Percentiles rank a stretch among this genome's conserved stretches.
These are phyloP conservation scores for Daedaleopsis sinensis DNA, from an alignment of 768 basidiomycete genomes.

Conservation along the genomic window DNA sequence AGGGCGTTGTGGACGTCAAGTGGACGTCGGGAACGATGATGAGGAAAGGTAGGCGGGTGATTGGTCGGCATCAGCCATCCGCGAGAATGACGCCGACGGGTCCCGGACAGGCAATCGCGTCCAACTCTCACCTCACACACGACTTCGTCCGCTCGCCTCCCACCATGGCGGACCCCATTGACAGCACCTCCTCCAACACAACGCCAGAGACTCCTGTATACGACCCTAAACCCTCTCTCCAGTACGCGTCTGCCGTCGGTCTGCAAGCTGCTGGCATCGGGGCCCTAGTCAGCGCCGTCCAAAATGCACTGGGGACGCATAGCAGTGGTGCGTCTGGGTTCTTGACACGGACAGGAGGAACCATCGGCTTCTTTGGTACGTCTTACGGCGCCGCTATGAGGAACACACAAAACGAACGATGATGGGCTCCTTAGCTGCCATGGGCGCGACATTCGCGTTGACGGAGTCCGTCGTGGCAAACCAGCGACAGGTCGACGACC, in stretches of 20 bases:
- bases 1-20: neutral
- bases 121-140: constrained; percentile 16
- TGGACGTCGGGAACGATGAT: constrained; percentile 1
- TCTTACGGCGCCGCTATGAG: constrained; percentile 11
- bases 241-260: constrained; percentile 58
- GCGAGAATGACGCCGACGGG: constrained; percentile 11
- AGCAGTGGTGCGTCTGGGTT: constrained; percentile 83
- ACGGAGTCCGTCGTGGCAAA: constrained; percentile 85
- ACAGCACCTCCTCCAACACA: constrained; percentile 17
- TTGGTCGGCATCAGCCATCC: constrained; percentile 12
- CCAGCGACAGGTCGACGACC: constrained; percentile 74
- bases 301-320: constrained; percentile 82
- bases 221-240: constrained; percentile 56
- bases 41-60: constrained; percentile 16
- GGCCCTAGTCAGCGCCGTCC: constrained; percentile 68
- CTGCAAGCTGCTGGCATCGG: constrained; percentile 70
- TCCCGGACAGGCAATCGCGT: constrained; percentile 19
- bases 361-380: constrained; percentile 91
- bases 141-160: constrained; percentile 18
- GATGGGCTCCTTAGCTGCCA: constrained; percentile 62
- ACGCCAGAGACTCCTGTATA: constrained; percentile 28
- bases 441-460: constrained; percentile 85
- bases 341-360: constrained; percentile 83
- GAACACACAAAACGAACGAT: neutral
- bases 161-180: constrained; percentile 27